Base-by-base conservation (phyloP, 1,284 basidiomycete genomes). In the Trichosporon coremiiforme region DNA sequence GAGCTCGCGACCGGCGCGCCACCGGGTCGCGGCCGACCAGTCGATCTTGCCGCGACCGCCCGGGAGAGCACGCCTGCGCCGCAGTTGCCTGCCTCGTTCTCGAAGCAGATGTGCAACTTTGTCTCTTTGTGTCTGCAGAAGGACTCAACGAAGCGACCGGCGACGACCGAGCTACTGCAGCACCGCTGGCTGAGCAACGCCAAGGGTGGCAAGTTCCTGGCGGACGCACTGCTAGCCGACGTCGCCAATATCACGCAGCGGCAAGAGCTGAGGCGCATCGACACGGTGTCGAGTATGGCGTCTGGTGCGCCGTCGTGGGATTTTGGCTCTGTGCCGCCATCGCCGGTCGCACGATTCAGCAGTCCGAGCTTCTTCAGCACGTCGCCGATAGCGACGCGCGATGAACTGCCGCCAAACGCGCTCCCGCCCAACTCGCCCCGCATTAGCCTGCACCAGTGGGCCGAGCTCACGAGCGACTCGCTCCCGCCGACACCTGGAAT, bases 91-190 rank as follows among this genome's bases (percentile, higher is more conserved):
- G 31, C 45, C 15, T 50, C 60, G 0, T 86, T 91, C 65, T 90
- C 89, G 66, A 91, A 90, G 75, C 89, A 90, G 67, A 89, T 98
- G 87, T 87, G 91, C 36, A 94, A 98, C 38, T 98, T 99, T 78
- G 88, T 98, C 74, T 86, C 90, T 5, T 84, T 86, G 31, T 97
- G 94, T 80, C 85, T 99, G 68, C 89, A 89, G 76, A 93, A 95
- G 77, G 88, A 89, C 57, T 91, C 97, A 0, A 84, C 80, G 25
- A 89, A 92, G 78, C 69, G 80, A 36, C 76, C 77, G 0, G 35
- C 75, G 0, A 74, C 80, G 0, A 31, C 63, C 1, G 50, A 73
- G 29, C 70, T 80, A 7, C 55, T 75, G 5, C 75, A 75, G 2
- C 79, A 82, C 64, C 33, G 68, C 0, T 82, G 80, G 78, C 69